Evolutionary conservation across 257 asterid genomes (phyloP).

Genomic region (Solanum pennellii): DNA sequence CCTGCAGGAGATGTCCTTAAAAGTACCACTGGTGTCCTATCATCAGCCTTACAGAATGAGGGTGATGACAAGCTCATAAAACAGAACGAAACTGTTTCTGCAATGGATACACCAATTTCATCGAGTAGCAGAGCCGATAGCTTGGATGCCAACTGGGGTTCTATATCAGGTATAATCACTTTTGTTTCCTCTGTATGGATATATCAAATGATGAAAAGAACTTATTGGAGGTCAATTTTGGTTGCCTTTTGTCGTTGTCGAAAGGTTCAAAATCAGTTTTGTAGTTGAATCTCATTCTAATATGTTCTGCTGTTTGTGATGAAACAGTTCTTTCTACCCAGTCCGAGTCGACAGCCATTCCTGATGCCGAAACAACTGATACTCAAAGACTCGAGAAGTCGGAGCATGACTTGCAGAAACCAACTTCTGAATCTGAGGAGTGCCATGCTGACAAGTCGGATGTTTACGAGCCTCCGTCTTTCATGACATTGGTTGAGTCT

Average conservation of each 20-base stretch:
- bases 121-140: constrained; percentile 51
- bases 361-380: constrained; percentile 15
- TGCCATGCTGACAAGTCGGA: constrained; percentile 29
- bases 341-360: constrained; percentile 18
- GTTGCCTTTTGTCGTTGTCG: background rate
- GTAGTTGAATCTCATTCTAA: background rate
- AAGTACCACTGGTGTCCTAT: background rate
- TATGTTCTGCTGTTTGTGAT: background rate
- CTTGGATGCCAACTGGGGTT: constrained; percentile 77
- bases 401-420: constrained; percentile 26
- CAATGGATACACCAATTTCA: constrained; percentile 19
- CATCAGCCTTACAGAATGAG: constrained; percentile 20
- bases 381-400: constrained; percentile 19
- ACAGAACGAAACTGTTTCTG: constrained; percentile 22
- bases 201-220: background rate
- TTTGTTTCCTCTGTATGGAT: background rate
- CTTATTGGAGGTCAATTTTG: background rate
- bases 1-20: constrained; percentile 2
- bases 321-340: constrained; percentile 23
- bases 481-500: constrained; percentile 58
- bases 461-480: constrained; percentile 60
- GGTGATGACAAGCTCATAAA: constrained; percentile 19
- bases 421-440: constrained; percentile 18
- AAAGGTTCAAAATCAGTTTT: background rate
- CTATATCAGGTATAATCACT: constrained; percentile 56